These are phyloP conservation scores for Yarrowia keelungensis DNA, from an alignment of 805 yeast genomes.

Conservation along the genomic window DNA sequence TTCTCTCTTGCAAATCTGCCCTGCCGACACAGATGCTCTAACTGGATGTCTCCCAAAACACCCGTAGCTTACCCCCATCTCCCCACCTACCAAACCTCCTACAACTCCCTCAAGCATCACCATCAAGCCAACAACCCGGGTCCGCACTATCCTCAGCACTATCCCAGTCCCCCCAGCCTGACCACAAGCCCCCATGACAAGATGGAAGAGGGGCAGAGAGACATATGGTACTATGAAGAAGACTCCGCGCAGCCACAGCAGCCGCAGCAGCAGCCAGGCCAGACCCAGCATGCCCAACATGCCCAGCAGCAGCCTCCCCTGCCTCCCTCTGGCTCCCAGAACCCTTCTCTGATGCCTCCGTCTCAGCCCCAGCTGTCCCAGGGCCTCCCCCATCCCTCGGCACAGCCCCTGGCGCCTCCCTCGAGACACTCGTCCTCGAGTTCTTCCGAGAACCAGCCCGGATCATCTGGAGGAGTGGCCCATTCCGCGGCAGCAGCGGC, in stretches of 20 bases:
- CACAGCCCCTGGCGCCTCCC: conserved; percentile 4
- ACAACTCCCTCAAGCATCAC: conserved; percentile 9
- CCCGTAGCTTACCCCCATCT: conserved; percentile 33
- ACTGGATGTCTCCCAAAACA: conserved; percentile 37
- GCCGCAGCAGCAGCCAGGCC: background rate
- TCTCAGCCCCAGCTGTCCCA: conserved; percentile 24
- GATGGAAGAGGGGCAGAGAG: conserved; percentile 39
- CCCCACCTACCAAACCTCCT: background rate
- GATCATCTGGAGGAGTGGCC: conserved; percentile 4
- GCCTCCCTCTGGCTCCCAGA: conserved; percentile 4
- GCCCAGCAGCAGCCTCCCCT: conserved; percentile 29
- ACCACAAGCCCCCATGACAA: conserved; percentile 37
- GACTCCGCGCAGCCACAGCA: conserved; percentile 18
- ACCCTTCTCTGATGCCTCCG: conserved; percentile 12
- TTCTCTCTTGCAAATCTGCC: conserved; percentile 12
- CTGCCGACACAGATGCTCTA: conserved; percentile 30
- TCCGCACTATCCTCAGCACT: conserved; percentile 31
- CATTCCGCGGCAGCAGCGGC: conserved; percentile 18
- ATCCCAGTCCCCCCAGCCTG: conserved; percentile 37
- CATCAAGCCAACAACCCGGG: conserved; percentile 8
- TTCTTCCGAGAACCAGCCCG: background rate
- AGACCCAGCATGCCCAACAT: background rate
- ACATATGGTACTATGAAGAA: conserved; percentile 36
- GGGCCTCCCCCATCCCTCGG: background rate
- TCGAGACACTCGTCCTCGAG: conserved; percentile 23